phyloP scores from a whole-genome alignment of 2,329 filamentous ascomycete species.

The Neonectria faginata region DNA sequence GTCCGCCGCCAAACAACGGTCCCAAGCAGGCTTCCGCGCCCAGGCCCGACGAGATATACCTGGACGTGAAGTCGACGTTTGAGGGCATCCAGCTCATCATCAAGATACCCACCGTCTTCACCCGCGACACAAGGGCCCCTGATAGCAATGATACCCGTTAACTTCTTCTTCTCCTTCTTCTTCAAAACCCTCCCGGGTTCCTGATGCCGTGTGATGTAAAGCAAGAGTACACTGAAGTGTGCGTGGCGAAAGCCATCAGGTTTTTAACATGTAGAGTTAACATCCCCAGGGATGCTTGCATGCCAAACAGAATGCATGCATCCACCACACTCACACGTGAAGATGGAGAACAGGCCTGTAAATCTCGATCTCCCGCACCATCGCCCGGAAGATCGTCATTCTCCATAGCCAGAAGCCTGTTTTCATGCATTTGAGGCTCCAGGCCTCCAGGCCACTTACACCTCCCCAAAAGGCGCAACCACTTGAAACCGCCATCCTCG shows the following conservation, averaged over 20 bases:
- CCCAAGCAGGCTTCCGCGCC: constrained; percentile 52
- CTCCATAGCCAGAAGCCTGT: constrained; percentile 23
- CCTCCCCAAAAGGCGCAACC: constrained; percentile 13
- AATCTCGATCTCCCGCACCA: constrained; percentile 25
- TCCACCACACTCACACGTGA: constrained; percentile 7
- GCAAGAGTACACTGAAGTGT: neutral
- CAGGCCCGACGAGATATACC: constrained; percentile 65
- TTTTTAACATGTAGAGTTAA: neutral
- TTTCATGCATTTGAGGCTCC: constrained; percentile 18
- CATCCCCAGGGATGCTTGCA: neutral
- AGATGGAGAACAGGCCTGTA: constrained; percentile 2
- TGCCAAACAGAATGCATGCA: neutral
- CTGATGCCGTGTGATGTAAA: neutral
- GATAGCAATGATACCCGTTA: constrained; percentile 18
- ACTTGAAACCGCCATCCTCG: neutral
- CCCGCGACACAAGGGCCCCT: constrained; percentile 52
- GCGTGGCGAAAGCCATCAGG: constrained; percentile 3
- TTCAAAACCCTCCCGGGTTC: too few species aligned
- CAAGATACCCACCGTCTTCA: constrained; percentile 68
- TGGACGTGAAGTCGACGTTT: constrained; percentile 68
- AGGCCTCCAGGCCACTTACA: constrained; percentile 1
- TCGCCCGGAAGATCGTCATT: constrained; percentile 9
- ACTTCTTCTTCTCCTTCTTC: neutral
- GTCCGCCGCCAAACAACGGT: neutral
- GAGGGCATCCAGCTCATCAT: constrained; percentile 69